Evolutionary conservation across 148 eudicot genomes (phyloP).

Genomic region (Gaultheria prostrata): DNA sequence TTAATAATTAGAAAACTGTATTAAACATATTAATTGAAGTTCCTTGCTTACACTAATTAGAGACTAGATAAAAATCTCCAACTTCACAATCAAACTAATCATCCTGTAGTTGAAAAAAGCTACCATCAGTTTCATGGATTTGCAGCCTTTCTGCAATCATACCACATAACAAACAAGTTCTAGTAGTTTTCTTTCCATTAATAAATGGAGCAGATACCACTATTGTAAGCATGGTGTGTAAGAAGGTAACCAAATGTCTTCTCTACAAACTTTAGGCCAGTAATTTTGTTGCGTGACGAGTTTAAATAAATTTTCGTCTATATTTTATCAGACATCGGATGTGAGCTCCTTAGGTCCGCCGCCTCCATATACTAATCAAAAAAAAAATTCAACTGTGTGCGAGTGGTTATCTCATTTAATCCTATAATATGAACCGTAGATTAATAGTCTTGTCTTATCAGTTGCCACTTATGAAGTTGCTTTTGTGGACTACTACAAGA

Average conservation of each 20-base stretch:
- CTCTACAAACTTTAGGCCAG: background rate
- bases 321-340: too few species aligned
- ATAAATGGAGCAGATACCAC: background rate
- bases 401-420: background rate
- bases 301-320: too few species aligned
- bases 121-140: background rate
- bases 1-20: background rate
- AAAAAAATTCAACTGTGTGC: background rate
- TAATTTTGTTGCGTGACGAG: background rate
- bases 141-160: background rate
- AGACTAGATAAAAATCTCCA: background rate
- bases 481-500: background rate
- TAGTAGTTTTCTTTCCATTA: background rate
- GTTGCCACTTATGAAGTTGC: background rate
- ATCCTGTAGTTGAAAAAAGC: background rate
- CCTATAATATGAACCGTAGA: background rate
- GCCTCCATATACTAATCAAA: background rate
- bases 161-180: background rate
- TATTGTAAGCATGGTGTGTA: background rate
- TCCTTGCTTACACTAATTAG: background rate
- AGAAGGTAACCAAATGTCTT: background rate
- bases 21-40: background rate
- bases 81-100: constrained; percentile 4
- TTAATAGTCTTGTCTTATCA: background rate
- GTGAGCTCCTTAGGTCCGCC: background rate